Evolutionary conservation across 495 filamentous ascomycete genomes (phyloP), one percentile per base, ranked within the genome.

Genomic region (Aspergillus panamensis): DNA sequence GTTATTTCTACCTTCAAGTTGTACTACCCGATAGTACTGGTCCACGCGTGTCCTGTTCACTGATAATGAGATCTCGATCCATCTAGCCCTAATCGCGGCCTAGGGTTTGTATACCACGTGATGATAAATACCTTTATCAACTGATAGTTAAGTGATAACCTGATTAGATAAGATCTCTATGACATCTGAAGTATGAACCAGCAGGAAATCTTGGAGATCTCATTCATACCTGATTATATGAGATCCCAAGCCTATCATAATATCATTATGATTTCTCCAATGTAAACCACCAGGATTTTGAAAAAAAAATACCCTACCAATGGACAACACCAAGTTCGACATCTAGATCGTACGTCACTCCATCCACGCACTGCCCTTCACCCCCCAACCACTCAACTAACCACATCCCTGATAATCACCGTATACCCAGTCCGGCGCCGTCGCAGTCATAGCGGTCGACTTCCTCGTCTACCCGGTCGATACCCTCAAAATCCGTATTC

Each of bases 401-500:
- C 17, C 54, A 12, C 43, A 58, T 39, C 32, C 30, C 30, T n/a
- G n/a, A 42, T 52, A 30, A 44, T 30, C 35, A 58, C 10, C 32
- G 17, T 48, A 47, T 29, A 19, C n/a, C 21, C 32, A 91, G 87
- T 88, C 90, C 21, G 91, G 91, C n/a, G 89, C 87, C 19, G 77
- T 86, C 42, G 90, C 90, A 47, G 91, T 89, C 20, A 87, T 93
- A 63, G 82, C 82, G 1, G 88, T 93, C 44, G 90, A 95, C 62
- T 77, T 93, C 48, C 71, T 93, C 12, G 80, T 93, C 53, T 95
- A 92, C 66, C 91, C 90, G 2, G 73, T 93, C 7, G 91, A 96
- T 68, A 95, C 90, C 0, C 78, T 94, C 62, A 94, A 95, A 70
- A 93, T 90, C 6, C 84, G 92, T 14, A 79, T 92, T 29, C 92